Base-by-base conservation (phyloP, 257 asterid genomes). In the Capsicum baccatum region DNA sequence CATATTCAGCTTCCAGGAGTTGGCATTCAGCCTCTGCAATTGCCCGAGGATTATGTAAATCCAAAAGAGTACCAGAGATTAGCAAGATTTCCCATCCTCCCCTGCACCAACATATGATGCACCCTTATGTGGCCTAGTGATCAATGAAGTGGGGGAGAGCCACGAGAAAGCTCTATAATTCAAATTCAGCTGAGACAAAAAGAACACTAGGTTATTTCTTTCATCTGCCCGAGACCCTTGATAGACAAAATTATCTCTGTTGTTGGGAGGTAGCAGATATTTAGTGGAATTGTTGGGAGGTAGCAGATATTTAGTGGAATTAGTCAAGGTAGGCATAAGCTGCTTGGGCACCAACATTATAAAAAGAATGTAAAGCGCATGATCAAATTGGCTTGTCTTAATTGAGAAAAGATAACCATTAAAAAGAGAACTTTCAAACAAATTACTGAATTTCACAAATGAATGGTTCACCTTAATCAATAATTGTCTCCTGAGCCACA, bases 1-100 rank as follows among this genome's bases (percentile, higher is more conserved):
- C 99, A 88, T 94, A 91, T 79, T 95, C 99, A 62, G 98, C 92
- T 85, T 97, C 99, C 85, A 97, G 86, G 57, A 97, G 86, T 90
- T 93, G 99, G 64, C 95, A 97, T 76, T 97, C 99, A 55, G 99
- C 99, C 88, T 95, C 99, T 57, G 99, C 94, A 86, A 97, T 90
- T 44, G 99, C 97, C 89, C 95, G 99, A 86, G 99, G 97, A 86
- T 97, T 99, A 26, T 94, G 92, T 89, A 95, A 86, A 86, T 95
- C 97, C 82, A 97, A 86, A 73, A 97, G 97, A 6, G 97, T 89
- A 37, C 99, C 99, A 82, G 99, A 94, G 62, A 97, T 91, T 87
- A 93, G 99, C 99, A 3, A 39, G 44, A 39, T 39, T 39, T 39
- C 5, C 44, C 99, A 97, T 73, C 97, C 97, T 88, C 99, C 98